Evolutionary conservation across 352 stramenopile species (phyloP).

Genomic region (Globisporangium acanthophoron): DNA sequence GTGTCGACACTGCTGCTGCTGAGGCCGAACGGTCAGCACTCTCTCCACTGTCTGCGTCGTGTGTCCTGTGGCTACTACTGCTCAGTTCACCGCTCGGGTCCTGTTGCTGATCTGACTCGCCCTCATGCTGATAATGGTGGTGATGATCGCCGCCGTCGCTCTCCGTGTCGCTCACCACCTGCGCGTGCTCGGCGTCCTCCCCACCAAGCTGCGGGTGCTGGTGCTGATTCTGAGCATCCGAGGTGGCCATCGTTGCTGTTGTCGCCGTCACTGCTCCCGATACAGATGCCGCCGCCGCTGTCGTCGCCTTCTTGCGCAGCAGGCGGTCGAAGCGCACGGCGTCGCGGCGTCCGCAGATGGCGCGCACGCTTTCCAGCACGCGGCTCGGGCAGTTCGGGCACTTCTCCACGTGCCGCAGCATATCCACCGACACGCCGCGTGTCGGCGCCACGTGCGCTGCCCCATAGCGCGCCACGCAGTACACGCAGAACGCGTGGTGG

Average conservation of each 20-base stretch:
- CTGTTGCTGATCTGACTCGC: background rate
- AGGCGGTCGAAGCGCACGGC: constrained; percentile 31
- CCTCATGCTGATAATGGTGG: background rate
- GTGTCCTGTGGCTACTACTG: too few relatives aligned
- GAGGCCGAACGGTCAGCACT: background rate
- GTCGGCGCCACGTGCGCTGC: constrained; percentile 50
- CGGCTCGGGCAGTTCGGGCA: constrained; percentile 63
- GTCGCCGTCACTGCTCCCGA: too few relatives aligned
- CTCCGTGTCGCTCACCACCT: constrained; percentile 7
- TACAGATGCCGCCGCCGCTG: background rate
- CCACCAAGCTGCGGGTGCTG: too few relatives aligned
- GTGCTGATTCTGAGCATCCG: too few relatives aligned
- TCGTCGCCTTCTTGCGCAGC: constrained; percentile 22
- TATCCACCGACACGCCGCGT: constrained; percentile 73
- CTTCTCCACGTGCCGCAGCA: constrained; percentile 75
- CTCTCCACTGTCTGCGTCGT: too few relatives aligned
- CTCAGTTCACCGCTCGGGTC: background rate
- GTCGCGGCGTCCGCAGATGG: constrained; percentile 47
- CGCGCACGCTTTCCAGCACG: constrained; percentile 55
- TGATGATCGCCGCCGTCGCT: background rate
- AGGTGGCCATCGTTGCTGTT: background rate
- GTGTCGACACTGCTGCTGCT: background rate
- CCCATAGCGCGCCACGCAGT: constrained; percentile 63
- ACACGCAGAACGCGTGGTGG: constrained; percentile 80
- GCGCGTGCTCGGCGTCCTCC: background rate